Conservation (phyloP, 2,329 filamentous ascomycete genomes). For the Pleoardoris graminearum region DNA sequence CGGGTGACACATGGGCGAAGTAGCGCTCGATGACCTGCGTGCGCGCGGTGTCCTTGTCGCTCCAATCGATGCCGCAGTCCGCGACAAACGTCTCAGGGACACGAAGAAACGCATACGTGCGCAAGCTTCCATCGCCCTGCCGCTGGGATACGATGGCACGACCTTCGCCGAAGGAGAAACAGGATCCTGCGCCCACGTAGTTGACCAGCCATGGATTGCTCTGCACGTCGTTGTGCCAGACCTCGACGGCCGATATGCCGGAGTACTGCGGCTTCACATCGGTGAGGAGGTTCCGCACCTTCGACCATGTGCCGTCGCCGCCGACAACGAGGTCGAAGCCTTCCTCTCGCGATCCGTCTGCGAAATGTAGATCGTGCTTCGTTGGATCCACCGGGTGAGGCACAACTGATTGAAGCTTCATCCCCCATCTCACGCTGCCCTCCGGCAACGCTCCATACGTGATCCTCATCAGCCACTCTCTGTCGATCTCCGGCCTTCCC, state of each 20-base stretch:
- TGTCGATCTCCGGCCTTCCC: constrained; percentile 56
- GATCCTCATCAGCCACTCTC: constrained; percentile 38
- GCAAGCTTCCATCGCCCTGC: constrained; percentile 55
- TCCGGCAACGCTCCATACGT: constrained; percentile 51
- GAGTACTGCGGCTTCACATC: constrained; percentile 51
- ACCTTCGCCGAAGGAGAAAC: constrained; percentile 46
- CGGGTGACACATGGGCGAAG: constrained; percentile 41
- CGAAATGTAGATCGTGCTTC: constrained; percentile 37
- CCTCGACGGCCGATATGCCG: constrained; percentile 51
- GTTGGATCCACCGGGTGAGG: not conserved
- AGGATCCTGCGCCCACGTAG: constrained; percentile 49
- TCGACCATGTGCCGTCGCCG: constrained; percentile 55
- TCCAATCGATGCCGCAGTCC: constrained; percentile 52
- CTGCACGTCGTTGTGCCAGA: constrained; percentile 50
- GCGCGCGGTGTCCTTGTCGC: constrained; percentile 43
- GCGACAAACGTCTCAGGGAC: constrained; percentile 46
- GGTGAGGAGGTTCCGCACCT: constrained; percentile 31
- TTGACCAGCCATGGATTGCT: constrained; percentile 49
- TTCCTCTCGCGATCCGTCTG: constrained; percentile 30
- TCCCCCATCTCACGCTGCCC: constrained; percentile 39
- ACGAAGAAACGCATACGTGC: constrained; percentile 44
- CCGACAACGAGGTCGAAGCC: constrained; percentile 54
- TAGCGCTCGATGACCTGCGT: constrained; percentile 26
- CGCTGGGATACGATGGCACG: constrained; percentile 48
- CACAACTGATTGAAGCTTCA: constrained; percentile 45